phyloP scores from a whole-genome alignment of 2,329 filamentous ascomycete species.

The Albophoma yamanashiensis region DNA sequence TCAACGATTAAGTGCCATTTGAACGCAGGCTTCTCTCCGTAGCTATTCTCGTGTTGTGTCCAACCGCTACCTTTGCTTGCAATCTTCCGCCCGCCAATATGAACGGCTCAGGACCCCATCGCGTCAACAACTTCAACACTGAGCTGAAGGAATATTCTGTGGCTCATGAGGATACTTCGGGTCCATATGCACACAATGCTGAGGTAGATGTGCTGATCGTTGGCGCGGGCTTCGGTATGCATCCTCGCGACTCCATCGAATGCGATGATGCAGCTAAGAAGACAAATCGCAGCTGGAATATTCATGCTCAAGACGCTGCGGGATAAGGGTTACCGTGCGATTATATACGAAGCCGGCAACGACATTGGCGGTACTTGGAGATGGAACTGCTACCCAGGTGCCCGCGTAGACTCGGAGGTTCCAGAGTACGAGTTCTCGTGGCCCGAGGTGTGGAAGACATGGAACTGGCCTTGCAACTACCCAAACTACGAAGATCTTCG shows the following conservation, averaged over 20 bases:
- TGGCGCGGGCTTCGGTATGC: conserved; percentile 31
- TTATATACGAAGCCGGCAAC: conserved; percentile 41
- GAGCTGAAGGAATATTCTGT: conserved; percentile 27
- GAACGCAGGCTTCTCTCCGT: background rate
- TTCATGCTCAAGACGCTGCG: conserved; percentile 41
- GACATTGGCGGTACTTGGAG: conserved; percentile 43
- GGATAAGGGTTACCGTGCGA: conserved; percentile 34
- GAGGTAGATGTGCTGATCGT: conserved; percentile 34
- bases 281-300: conserved; percentile 23
- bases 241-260: background rate
- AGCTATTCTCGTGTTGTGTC: too few relatives aligned
- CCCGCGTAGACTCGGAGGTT: conserved; percentile 41
- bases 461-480: conserved; percentile 45
- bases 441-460: conserved; percentile 40
- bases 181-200: conserved; percentile 29
- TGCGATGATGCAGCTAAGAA: background rate
- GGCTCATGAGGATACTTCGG: conserved; percentile 15
- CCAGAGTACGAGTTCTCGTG: conserved; percentile 43
- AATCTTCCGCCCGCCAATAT: background rate
- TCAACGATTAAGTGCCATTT: background rate
- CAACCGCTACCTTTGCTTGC: background rate
- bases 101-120: background rate
- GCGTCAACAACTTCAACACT: conserved; percentile 27
- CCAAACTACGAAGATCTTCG: conserved; percentile 41
- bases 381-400: conserved; percentile 46